phyloP scores from a whole-genome alignment of 176 grass and related monocot species.

The Urochloa ruziziensis region DNA sequence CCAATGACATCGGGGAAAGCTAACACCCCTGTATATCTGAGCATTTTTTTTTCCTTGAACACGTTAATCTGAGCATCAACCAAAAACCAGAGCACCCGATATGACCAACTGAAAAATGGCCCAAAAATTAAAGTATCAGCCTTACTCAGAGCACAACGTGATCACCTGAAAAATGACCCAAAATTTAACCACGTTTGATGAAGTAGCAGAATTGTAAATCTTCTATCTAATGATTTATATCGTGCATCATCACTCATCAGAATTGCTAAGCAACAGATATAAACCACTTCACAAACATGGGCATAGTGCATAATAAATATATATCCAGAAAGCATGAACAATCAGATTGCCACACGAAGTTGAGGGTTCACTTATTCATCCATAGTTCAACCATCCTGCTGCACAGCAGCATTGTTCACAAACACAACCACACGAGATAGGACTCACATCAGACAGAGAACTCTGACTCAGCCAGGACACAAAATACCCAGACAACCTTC shows the following conservation, averaged over 20 bases:
- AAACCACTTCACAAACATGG: background rate
- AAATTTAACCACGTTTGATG: background rate
- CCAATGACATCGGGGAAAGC: background rate
- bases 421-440: background rate
- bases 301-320: background rate
- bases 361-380: conserved; percentile 33
- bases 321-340: background rate
- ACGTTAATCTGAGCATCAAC: background rate
- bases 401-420: conserved; percentile 2
- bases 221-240: too few species aligned
- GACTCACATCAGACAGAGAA: background rate
- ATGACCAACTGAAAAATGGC: background rate
- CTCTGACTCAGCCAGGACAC: background rate
- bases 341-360: background rate
- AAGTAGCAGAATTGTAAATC: background rate
- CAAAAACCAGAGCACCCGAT: background rate
- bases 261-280: background rate
- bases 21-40: too few species aligned
- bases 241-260: background rate
- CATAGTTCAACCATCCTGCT: background rate
- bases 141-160: too few species aligned
- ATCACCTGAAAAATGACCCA: too few species aligned
- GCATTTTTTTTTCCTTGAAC: too few species aligned
- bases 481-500: background rate
- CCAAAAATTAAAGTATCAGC: too few species aligned